phyloP scores from a whole-genome alignment of 371 early-diverging fungal species.

The Mucor racemosus region DNA sequence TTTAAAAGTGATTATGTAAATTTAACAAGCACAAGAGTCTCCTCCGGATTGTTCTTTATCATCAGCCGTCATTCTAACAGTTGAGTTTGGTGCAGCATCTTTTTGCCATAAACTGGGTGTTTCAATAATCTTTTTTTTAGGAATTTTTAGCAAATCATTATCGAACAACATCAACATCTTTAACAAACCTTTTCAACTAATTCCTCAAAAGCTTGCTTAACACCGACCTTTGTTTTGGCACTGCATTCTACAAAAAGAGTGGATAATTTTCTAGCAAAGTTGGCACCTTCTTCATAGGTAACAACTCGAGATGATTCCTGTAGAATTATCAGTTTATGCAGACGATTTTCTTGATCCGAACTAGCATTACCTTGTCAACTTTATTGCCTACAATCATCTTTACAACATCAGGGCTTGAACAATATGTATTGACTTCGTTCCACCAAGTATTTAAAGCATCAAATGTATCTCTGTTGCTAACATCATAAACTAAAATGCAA shows the following conservation, averaged over 20 bases:
- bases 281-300: constrained; percentile 86
- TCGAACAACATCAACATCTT: background rate
- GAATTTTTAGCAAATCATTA: background rate
- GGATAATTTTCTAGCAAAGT: constrained; percentile 82
- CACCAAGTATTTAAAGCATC: constrained; percentile 93
- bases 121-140: constrained; percentile 66
- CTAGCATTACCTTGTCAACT: constrained; percentile 82
- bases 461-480: constrained; percentile 92
- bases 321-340: background rate
- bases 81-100: constrained; percentile 44
- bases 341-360: background rate
- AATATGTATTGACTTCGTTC: constrained; percentile 93
- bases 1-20: background rate
- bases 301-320: constrained; percentile 83
- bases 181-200: constrained; percentile 24
- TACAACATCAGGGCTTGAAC: constrained; percentile 82
- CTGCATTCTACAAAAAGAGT: constrained; percentile 95
- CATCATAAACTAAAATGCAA: constrained; percentile 89
- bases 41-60: constrained; percentile 1
- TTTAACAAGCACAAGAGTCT: constrained; percentile 25
- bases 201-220: constrained; percentile 22
- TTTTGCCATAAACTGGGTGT: constrained; percentile 82
- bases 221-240: constrained; percentile 56
- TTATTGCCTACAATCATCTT: constrained; percentile 99
- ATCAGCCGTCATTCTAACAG: constrained; percentile 20